These are phyloP conservation scores for Colletotrichum euphorbiae DNA, from an alignment of 2,329 filamentous ascomycete genomes.

Conservation along the genomic window DNA sequence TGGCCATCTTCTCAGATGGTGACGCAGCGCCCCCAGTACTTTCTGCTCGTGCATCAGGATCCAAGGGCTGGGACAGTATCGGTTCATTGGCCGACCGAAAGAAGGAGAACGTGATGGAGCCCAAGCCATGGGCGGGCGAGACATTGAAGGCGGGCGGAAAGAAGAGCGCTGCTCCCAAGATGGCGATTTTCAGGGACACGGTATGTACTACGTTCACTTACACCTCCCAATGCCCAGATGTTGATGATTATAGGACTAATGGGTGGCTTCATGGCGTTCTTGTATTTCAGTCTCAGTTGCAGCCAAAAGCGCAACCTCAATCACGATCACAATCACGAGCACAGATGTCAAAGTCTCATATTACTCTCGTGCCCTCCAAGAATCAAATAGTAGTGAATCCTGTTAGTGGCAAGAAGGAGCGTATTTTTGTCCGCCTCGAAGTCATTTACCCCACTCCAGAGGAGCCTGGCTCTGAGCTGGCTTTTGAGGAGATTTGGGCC, in stretches of 20 bases:
- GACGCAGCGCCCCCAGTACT: slow-evolving; percentile 70
- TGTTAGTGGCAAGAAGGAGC: slow-evolving; percentile 83
- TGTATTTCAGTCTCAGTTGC: slow-evolving; percentile 64
- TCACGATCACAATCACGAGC: slow-evolving; percentile 54
- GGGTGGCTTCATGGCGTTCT: slow-evolving; percentile 57
- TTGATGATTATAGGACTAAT: slow-evolving; percentile 99
- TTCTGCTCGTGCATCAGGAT: slow-evolving; percentile 62
- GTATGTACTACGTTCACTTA: slow-evolving; percentile 70
- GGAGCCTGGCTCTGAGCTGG: slow-evolving; percentile 79
- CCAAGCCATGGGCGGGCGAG: slow-evolving; percentile 92
- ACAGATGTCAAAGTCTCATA: slow-evolving; percentile 71
- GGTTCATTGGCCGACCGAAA: slow-evolving; percentile 87
- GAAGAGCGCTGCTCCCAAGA: slow-evolving; percentile 80
- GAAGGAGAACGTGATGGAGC: slow-evolving; percentile 91
- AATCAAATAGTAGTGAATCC: slow-evolving; percentile 87
- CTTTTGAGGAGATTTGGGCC: slow-evolving; percentile 93
- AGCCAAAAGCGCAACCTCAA: slow-evolving; percentile 45
- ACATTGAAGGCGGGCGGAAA: slow-evolving; percentile 89
- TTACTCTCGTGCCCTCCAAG: slow-evolving; percentile 75
- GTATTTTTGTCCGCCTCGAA: slow-evolving; percentile 88
- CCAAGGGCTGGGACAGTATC: slow-evolving; percentile 92
- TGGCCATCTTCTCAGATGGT: slow-evolving; percentile 90
- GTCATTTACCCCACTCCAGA: slow-evolving; percentile 84
- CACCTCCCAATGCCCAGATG: slow-evolving; percentile 65
- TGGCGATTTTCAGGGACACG: slow-evolving; percentile 95